Base-by-base conservation (phyloP, 768 basidiomycete species). In the Tylopilus balloui region DNA sequence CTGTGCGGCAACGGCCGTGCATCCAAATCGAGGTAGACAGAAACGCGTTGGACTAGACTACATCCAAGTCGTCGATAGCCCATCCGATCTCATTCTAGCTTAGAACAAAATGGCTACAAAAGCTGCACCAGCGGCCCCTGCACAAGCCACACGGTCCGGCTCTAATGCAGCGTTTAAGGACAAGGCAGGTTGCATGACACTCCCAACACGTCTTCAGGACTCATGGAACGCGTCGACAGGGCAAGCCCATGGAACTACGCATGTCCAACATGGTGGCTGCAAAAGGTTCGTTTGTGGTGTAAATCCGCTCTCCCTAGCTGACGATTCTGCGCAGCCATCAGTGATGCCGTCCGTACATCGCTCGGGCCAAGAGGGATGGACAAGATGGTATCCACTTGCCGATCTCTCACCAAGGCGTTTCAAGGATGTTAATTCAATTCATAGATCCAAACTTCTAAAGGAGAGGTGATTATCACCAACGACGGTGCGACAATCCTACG, bases 301-400 rank as follows among this genome's bases (percentile, higher is more conserved):
- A 24, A 24, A 31, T 8, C 4, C 6, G 3, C 35, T 20, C 15
- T 42, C 8, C 37, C 47, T 47, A 21, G 43, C 42, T 63, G 6
- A 43, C 31, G 39, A 28, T 47, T 44, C 40, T 34, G 24, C 50
- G 17, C 56, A 96, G 94, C 95, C 24, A 96, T 99, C 63, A 92
- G 92, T 60, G 94, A 96, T 76, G 95, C 92, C 45, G 94, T 99
- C 36, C 78, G 95, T 60, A 98, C 95, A 38, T 97, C 94, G 36
- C 72, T 99, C 58, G 95, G 95, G 13, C 95, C 95, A 40, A 84
- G 88, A 69, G 95, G 95, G 54, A 99, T 99, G 95, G 95, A 98
- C 74, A 98, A 98, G 77, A 98, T 98, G 95, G 95, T 89, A 61
- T 50, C 74, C 55, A 48, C 52, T 34, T 43, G 9, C 24, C 32